Evolutionary conservation across 306 rosid genomes (phyloP).

Genomic region (Malus orientalis): DNA sequence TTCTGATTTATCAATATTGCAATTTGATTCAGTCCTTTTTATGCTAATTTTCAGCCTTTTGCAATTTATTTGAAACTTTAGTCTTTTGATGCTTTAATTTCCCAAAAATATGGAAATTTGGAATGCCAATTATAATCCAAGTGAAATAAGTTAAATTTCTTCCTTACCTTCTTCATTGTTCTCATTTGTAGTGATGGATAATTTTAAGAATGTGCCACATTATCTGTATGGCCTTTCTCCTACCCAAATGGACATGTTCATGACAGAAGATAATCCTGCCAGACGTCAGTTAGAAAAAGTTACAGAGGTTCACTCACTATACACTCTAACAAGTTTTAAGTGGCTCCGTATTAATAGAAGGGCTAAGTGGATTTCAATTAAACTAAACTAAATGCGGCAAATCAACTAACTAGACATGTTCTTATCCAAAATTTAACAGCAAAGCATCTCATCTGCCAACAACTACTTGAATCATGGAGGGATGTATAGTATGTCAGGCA

Average conservation of each 20-base stretch:
- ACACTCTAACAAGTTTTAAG: neutral
- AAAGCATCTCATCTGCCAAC: constrained; percentile 66
- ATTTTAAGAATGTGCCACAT: constrained; percentile 67
- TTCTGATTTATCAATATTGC: neutral
- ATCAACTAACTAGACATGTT: constrained; percentile 5
- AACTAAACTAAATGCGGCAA: neutral
- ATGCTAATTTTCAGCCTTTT: neutral
- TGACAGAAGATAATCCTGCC: constrained; percentile 71
- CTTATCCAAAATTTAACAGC: constrained; percentile 37
- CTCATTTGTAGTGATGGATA: constrained; percentile 59
- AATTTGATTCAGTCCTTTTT: neutral
- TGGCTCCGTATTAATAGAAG: constrained; percentile 1
- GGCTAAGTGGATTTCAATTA: neutral
- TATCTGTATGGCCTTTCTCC: constrained; percentile 78
- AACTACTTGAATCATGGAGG: constrained; percentile 79
- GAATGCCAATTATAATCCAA: neutral
- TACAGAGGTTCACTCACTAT: constrained; percentile 57
- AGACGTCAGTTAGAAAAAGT: constrained; percentile 51
- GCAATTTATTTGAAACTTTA: neutral
- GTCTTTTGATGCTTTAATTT: neutral
- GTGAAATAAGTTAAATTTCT: neutral
- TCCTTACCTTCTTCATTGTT: constrained; percentile 7
- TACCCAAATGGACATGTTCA: constrained; percentile 90
- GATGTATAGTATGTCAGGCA: constrained; percentile 54
- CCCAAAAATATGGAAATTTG: neutral